A percentile compares a stretch with the other conserved stretches of the same genome.
These are phyloP conservation scores for Cornus controversa DNA, from an alignment of 148 eudicot genomes.

Conservation along the genomic window DNA sequence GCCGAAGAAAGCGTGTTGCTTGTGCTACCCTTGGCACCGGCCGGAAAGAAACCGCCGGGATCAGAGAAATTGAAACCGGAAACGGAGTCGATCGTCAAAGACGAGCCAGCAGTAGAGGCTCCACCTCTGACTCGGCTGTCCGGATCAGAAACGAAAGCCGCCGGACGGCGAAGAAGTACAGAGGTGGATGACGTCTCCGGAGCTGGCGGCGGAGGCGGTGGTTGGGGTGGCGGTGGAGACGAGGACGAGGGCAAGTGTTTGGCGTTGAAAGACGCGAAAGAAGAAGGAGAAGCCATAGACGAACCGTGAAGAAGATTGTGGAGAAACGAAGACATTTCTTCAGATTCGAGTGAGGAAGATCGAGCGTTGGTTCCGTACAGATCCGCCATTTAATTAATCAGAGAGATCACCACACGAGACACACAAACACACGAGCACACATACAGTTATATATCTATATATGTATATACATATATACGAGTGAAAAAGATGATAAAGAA, in stretches of 20 bases:
- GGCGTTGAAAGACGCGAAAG: neutral
- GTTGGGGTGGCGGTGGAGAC: conserved; percentile 6
- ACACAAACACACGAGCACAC: no score
- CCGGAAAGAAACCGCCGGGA: conserved; percentile 25
- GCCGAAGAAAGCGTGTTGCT: conserved; percentile 6
- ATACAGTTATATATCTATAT: no score
- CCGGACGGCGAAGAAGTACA: conserved; percentile 18
- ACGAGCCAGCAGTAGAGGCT: conserved; percentile 3
- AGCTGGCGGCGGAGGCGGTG: conserved; percentile 9
- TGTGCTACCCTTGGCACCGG: conserved; percentile 3
- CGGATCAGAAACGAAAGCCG: conserved; percentile 10
- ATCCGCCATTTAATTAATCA: conserved; percentile 34
- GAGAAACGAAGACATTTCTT: conserved; percentile 62
- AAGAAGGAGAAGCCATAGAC: conserved; percentile 9
- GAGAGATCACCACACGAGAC: neutral
- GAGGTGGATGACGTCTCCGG: conserved; percentile 6
- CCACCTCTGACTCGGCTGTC: conserved; percentile 6
- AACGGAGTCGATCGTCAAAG: conserved; percentile 11
- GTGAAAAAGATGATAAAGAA: neutral
- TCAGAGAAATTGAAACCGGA: conserved; percentile 28
- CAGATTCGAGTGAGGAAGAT: conserved; percentile 42
- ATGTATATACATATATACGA: no score
- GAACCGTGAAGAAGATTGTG: conserved; percentile 59
- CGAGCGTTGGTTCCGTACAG: conserved; percentile 34
- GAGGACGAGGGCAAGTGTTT: conserved; percentile 9